Base-by-base conservation (phyloP, 177 flowering plant genomes). In the Vitis hybrid region DNA sequence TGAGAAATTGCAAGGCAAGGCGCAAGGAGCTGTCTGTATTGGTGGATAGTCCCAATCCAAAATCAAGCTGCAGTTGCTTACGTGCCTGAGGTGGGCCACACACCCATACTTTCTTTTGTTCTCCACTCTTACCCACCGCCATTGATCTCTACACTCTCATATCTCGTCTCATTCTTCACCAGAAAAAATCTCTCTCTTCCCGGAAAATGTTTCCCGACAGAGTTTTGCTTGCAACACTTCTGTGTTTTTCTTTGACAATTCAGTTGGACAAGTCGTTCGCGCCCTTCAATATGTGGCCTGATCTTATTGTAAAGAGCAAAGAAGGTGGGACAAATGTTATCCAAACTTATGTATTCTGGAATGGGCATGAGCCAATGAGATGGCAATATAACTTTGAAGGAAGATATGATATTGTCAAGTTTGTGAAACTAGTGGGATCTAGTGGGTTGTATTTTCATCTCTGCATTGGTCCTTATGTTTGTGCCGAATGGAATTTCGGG, bases 401-500 rank as follows among this genome's bases (percentile, higher is more conserved):
- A 68, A 84, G 90, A 71, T 89, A 85, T 75, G 94, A 94, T 74
- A 67, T 94, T 19, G 88, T 89, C 79, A 89, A 89, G 80, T 94
- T 94, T 82, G 90, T 83, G 78, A 94, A 89, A 87, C 76, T 85
- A 66, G 91, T 88, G 49, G 94, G 85, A 63, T 69, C 89, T 3
- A 79, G 73, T 70, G 98, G 98, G 64, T 88, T 94, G 54, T 94
- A 91, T 83, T 79, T 88, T 66, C 89, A 83, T 81, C 91, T 94
- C 5, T 90, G 97, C 3, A 89, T 94, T 19, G 98, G 98, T 63
- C 97, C 98, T 60, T 94, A 92, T 80, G 89, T 86, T 2, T 91
- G 94, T 52, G 98, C 97, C 14, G 97, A 94, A 80, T 94, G 98
- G 98, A 94, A 92, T 69, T 94, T 92, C 60, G 97, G 98, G 98